Evolutionary conservation across 2,329 filamentous ascomycete genomes (phyloP), one percentile per base, ranked within the genome.

Genomic region (Lecanicillium sp.): DNA sequence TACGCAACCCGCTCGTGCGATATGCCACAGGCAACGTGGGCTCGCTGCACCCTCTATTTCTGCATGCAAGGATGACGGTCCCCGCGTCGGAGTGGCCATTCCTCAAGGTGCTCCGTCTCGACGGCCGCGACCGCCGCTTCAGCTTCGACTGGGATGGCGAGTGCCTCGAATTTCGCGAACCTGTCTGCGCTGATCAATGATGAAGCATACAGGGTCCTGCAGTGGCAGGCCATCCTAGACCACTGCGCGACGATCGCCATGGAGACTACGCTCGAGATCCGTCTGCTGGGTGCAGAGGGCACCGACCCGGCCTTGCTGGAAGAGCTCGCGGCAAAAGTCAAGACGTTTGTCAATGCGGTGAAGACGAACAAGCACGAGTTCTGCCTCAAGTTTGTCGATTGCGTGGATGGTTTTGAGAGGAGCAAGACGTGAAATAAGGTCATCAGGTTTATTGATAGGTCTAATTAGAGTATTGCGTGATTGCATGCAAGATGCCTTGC

Each of bases 21-120:
- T 74, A 73, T 44, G 49, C 69, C 3, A 68, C 65, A 0, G 69
- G 70, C 0, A 71, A 74, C 23, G 19, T 72, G 1, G 67, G 65
- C 0, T 71, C 68, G 0, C 32, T 73, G 0, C 68, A 69, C 26
- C 37, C 58, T 1, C 49, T 72, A 0, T 60, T 67, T 0, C 44
- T 58, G 0, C 4, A 50, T 0, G 50, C 56, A 2, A 32, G 27
- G 2, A 27, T 39, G 2, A 14, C 49, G 0, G 23, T 69, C 2
- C 43, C 60, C 0, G 53, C 57, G 1, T 38, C 44, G 0, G 55
- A 63, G 4, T 52, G 54, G 27, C 49, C 54, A 1, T 51, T 66
- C 39, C 42, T 67, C 2, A 61, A 60, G 1, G 17, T 71, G 0
- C 56, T 72, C 2, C 67, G 68, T 0, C 49, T 73, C 0, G 55